Conservation (phyloP, 1,284 basidiomycete genomes). For the Ganoderma resinaceum region DNA sequence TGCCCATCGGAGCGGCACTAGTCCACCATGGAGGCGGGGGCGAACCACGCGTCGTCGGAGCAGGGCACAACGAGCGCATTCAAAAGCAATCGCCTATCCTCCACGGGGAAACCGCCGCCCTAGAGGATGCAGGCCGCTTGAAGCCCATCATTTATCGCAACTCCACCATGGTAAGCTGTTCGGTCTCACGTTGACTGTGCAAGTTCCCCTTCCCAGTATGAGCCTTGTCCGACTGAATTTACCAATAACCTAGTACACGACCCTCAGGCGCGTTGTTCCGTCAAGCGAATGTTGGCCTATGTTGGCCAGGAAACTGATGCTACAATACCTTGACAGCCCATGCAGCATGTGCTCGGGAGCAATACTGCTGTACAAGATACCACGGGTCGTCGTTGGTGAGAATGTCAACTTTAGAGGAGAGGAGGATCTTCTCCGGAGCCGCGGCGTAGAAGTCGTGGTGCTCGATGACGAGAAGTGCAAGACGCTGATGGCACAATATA, state of each 20-base stretch:
- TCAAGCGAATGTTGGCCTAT: too few species aligned
- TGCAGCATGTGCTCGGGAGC: slow-evolving; percentile 71
- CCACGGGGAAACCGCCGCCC: slow-evolving; percentile 61
- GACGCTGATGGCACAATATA: slow-evolving; percentile 30
- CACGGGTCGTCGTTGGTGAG: slow-evolving; percentile 67
- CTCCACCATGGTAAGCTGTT: slow-evolving; percentile 52
- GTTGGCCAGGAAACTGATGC: neutral
- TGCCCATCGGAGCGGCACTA: slow-evolving; percentile 64
- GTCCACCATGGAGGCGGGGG: slow-evolving; percentile 38
- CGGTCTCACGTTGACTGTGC: neutral
- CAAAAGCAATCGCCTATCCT: slow-evolving; percentile 60
- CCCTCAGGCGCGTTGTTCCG: slow-evolving; percentile 49
- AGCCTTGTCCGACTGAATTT: neutral
- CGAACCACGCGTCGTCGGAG: slow-evolving; percentile 47
- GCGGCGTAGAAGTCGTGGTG: slow-evolving; percentile 61
- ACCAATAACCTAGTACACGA: slow-evolving; percentile 46
- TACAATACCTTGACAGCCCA: slow-evolving; percentile 47
- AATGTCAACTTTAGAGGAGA: slow-evolving; percentile 56
- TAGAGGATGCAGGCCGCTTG: slow-evolving; percentile 58
- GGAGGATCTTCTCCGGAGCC: slow-evolving; percentile 54
- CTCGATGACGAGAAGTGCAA: slow-evolving; percentile 50
- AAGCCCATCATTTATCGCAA: slow-evolving; percentile 50
- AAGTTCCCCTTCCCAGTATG: too few species aligned
- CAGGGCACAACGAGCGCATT: slow-evolving; percentile 59
- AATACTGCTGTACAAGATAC: slow-evolving; percentile 64